A percentile compares a stretch with the other conserved stretches of the same genome.
Conservation (phyloP, 148 eudicot species). For the Silene latifolia region DNA sequence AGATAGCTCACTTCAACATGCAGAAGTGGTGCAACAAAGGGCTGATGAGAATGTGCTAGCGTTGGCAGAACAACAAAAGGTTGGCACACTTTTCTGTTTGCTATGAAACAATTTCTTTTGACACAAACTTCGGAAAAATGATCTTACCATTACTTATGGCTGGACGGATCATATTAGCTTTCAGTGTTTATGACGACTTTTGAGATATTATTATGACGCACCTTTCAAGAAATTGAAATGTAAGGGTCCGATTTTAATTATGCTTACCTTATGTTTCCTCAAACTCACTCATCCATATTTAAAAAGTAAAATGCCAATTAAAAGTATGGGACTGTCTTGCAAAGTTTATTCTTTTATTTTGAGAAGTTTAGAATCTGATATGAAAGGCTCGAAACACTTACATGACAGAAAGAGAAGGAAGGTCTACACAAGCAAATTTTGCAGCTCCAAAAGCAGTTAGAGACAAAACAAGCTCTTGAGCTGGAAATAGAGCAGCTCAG, state of each 20-base stretch:
- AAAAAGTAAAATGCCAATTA: background rate
- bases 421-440: slow-evolving; percentile 62
- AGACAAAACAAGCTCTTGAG: slow-evolving; percentile 81
- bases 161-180: background rate
- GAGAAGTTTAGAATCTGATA: background rate
- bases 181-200: background rate
- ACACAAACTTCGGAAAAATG: background rate
- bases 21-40: slow-evolving; percentile 60
- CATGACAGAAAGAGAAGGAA: slow-evolving; percentile 72
- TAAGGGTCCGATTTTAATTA: background rate
- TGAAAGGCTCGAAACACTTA: background rate
- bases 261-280: background rate
- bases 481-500: slow-evolving; percentile 70
- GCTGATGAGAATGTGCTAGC: slow-evolving; percentile 75
- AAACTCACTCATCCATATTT: background rate
- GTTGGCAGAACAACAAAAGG: slow-evolving; percentile 90
- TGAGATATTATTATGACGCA: background rate
- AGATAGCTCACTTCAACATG: slow-evolving; percentile 64
- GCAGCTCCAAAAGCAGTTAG: slow-evolving; percentile 67
- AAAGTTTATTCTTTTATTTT: background rate
- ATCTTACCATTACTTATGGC: background rate
- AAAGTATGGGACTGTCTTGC: background rate
- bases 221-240: background rate
- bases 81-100: slow-evolving; percentile 19
- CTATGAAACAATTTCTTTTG: background rate